These are phyloP conservation scores for Diaporthe nobilis DNA, from an alignment of 2,329 filamentous ascomycete species.

Conservation along the genomic window DNA sequence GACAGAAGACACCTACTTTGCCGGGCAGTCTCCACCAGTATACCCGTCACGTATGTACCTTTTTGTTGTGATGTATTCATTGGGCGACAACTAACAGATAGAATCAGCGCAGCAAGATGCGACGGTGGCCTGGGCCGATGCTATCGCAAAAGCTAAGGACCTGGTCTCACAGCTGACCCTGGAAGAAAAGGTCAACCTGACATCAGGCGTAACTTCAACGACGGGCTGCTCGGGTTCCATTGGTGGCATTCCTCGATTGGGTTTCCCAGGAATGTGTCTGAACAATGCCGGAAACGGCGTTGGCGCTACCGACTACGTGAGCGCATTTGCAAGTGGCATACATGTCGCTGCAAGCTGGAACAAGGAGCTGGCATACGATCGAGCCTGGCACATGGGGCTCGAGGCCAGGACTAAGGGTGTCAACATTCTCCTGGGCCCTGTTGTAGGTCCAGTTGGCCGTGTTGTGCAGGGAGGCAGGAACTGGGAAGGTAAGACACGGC, in stretches of 20 bases:
- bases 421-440: constrained; percentile 83
- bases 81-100: neutral
- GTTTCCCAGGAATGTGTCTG: constrained; percentile 60
- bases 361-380: constrained; percentile 74
- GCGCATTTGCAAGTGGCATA: constrained; percentile 57
- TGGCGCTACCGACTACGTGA: constrained; percentile 59
- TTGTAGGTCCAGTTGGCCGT: constrained; percentile 76
- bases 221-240: constrained; percentile 64
- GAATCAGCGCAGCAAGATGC: constrained; percentile 22
- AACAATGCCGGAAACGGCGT: constrained; percentile 61
- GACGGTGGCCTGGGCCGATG: constrained; percentile 77
- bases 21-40: constrained; percentile 64
- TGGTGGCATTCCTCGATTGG: constrained; percentile 53
- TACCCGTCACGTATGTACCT: constrained; percentile 65
- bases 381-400: constrained; percentile 80
- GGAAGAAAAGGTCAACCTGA: constrained; percentile 82
- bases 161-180: constrained; percentile 82
- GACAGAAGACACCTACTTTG: constrained; percentile 58
- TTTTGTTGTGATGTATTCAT: neutral
- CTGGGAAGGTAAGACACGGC: constrained; percentile 60
- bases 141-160: constrained; percentile 76
- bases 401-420: constrained; percentile 85
- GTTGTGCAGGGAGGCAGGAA: constrained; percentile 74
- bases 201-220: constrained; percentile 74
- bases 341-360: constrained; percentile 74